Evolutionary conservation across 1,284 basidiomycete genomes (phyloP).

Genomic region (Coniferiporia weirii): DNA sequence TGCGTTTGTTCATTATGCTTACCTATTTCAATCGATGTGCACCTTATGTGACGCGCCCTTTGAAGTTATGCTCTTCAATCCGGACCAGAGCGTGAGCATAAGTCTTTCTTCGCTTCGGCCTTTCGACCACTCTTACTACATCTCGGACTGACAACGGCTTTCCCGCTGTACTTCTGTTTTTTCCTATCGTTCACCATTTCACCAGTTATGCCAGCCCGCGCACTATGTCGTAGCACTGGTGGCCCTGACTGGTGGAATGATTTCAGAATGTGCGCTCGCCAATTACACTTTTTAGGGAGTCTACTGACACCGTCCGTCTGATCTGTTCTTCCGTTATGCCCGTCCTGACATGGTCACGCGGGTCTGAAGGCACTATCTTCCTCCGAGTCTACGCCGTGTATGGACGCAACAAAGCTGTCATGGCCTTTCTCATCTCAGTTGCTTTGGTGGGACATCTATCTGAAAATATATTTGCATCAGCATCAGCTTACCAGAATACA

Average conservation of each 20-base stretch:
- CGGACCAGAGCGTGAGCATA: not conserved
- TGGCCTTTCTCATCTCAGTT: not conserved
- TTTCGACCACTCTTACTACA: no score
- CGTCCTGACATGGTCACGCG: not conserved
- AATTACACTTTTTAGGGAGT: no score
- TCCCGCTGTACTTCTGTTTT: not conserved
- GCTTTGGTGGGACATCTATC: not conserved
- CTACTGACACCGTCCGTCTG: no score
- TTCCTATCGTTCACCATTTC: not conserved
- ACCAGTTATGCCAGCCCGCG: not conserved
- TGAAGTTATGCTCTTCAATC: not conserved
- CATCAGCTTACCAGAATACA: not conserved
- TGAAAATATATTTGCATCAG: not conserved
- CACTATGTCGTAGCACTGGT: slow-evolving; percentile 2
- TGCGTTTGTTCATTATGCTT: not conserved
- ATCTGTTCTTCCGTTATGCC: not conserved
- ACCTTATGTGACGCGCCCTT: not conserved
- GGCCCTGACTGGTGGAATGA: not conserved
- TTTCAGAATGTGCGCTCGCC: not conserved
- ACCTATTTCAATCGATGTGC: not conserved
- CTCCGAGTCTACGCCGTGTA: slow-evolving; percentile 1
- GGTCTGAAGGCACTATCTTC: slow-evolving; percentile 2
- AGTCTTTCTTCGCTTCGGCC: not conserved
- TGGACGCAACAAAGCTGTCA: not conserved
- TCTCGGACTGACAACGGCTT: no score